These are phyloP conservation scores for Pichia sp. DNA, from an alignment of 1,139 yeast species.

Conservation along the genomic window DNA sequence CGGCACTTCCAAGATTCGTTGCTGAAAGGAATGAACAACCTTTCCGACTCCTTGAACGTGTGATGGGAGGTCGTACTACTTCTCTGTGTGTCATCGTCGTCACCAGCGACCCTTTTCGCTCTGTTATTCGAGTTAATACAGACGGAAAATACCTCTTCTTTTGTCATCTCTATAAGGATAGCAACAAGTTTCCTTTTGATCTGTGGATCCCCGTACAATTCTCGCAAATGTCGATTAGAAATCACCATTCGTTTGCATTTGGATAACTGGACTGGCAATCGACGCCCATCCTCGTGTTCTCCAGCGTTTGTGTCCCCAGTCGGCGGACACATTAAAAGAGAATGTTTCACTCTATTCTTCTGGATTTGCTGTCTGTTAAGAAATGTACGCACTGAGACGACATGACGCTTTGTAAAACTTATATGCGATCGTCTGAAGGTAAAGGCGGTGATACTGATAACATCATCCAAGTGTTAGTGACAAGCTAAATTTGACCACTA, in stretches of 20 bases:
- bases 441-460: not conserved
- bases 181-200: slow-evolving; percentile 22
- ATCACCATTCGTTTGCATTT: slow-evolving; percentile 25
- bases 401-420: slow-evolving; percentile 17
- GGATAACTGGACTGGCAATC: slow-evolving; percentile 7
- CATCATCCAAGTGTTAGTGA: not conserved
- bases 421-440: slow-evolving; percentile 25
- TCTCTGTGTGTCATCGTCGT: not conserved
- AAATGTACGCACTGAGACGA: slow-evolving; percentile 28
- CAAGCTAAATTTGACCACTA: too few relatives aligned
- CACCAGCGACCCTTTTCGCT: not conserved
- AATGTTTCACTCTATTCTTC: slow-evolving; percentile 20
- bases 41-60: slow-evolving; percentile 15
- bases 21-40: slow-evolving; percentile 23
- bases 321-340: slow-evolving; percentile 12
- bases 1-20: slow-evolving; percentile 30
- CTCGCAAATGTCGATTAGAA: slow-evolving; percentile 28
- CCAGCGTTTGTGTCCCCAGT: not conserved
- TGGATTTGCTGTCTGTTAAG: slow-evolving; percentile 28
- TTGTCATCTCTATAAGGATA: slow-evolving; percentile 25
- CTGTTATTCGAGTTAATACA: slow-evolving; percentile 6
- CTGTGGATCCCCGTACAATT: slow-evolving; percentile 21
- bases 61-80: not conserved
- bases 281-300: not conserved
- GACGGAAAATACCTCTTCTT: slow-evolving; percentile 24